phyloP scores from a whole-genome alignment of 768 basidiomycete species.

The Kwoniella pini region DNA sequence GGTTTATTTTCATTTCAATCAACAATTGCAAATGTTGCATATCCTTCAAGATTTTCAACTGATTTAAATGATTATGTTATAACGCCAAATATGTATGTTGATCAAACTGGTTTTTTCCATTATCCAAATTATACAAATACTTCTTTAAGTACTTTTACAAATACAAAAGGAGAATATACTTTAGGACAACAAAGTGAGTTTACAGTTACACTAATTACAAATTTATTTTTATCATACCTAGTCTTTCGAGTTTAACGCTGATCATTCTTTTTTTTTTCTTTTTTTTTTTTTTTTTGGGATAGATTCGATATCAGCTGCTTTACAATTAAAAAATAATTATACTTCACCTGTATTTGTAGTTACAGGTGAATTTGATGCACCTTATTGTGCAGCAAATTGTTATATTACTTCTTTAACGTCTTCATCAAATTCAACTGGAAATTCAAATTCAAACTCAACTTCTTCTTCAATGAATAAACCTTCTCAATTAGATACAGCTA shows the following conservation, averaged over 20 bases:
- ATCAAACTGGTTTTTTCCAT: conserved; percentile 35
- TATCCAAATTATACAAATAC: conserved; percentile 37
- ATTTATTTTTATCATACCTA: too few relatives aligned
- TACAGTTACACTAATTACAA: too few relatives aligned
- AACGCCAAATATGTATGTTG: conserved; percentile 25
- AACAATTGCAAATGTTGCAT: conserved; percentile 36
- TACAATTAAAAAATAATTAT: conserved; percentile 17
- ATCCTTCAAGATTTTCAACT: conserved; percentile 28
- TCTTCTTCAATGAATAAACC: not conserved
- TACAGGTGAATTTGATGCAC: conserved; percentile 35
- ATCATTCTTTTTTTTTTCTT: not conserved
- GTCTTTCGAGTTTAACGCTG: too few relatives aligned
- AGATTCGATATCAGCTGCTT: conserved; percentile 27
- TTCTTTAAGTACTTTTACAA: conserved; percentile 31
- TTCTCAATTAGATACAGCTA: conserved; percentile 40
- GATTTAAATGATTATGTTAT: conserved; percentile 35
- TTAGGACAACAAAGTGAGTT: conserved; percentile 33
- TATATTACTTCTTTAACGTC: conserved; percentile 29
- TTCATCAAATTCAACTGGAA: not conserved
- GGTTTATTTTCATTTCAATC: conserved; percentile 29
- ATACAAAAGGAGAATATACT: conserved; percentile 40
- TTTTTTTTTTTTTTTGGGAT: conserved; percentile 6
- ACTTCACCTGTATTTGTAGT: conserved; percentile 35
- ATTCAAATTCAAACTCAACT: not conserved
- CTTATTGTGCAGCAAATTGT: conserved; percentile 39